phyloP scores from a whole-genome alignment of 2,329 filamentous ascomycete genomes.

The Lecanicillium sp. region DNA sequence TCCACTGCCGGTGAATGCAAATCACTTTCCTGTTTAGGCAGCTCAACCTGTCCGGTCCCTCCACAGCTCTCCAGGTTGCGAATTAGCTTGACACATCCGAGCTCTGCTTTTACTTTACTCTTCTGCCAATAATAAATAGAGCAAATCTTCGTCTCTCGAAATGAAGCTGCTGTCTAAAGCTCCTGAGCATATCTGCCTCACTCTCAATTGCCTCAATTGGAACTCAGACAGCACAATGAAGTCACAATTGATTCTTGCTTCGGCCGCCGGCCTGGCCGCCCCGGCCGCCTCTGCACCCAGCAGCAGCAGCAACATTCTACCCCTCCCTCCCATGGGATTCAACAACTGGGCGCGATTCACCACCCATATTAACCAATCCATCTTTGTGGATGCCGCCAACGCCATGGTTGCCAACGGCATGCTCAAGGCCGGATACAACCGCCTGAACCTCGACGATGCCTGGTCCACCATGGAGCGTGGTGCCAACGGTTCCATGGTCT shows the following conservation, averaged over 20 bases:
- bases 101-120: not conserved
- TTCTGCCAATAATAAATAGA: not conserved
- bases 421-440: constrained; percentile 26
- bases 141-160: not conserved
- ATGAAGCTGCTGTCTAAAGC: not conserved
- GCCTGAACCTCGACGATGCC: constrained; percentile 40
- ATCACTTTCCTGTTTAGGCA: constrained; percentile 8
- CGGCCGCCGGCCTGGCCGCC: constrained; percentile 4
- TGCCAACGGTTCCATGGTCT: constrained; percentile 32
- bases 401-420: constrained; percentile 37
- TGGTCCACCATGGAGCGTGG: constrained; percentile 34
- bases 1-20: not conserved
- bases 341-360: constrained; percentile 45
- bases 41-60: not conserved
- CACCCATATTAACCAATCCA: constrained; percentile 41
- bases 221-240: constrained; percentile 6
- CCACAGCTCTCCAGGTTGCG: not conserved
- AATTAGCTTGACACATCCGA: not conserved
- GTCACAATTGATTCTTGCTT: constrained; percentile 13
- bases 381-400: constrained; percentile 42
- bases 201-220: not conserved
- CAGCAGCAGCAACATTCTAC: constrained; percentile 9
- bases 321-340: constrained; percentile 43
- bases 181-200: not conserved
- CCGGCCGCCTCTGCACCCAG: not conserved